phyloP scores from a whole-genome alignment of 208 protist genomes.

The Trypanosoma theileri region DNA sequence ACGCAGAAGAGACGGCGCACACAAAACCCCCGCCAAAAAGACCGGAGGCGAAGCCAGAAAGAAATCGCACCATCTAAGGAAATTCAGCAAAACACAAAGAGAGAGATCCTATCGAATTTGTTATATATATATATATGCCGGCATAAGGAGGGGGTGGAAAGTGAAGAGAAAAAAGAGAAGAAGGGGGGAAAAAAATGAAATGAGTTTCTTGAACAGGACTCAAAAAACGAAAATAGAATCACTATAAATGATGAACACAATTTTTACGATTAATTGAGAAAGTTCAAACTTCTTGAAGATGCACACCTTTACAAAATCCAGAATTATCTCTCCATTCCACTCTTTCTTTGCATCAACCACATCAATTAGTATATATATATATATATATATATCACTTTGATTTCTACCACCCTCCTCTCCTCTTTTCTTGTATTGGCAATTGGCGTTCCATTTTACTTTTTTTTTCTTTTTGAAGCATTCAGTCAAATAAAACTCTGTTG shows the following conservation, averaged over 20 bases:
- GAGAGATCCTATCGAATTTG: not conserved
- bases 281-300: no score
- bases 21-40: slow-evolving; percentile 36
- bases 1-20: slow-evolving; percentile 24
- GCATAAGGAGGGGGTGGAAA: not conserved
- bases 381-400: no score
- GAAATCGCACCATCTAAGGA: slow-evolving; percentile 35
- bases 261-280: slow-evolving; percentile 3
- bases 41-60: slow-evolving; percentile 40
- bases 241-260: slow-evolving; percentile 5
- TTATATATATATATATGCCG: not conserved
- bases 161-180: slow-evolving; percentile 21
- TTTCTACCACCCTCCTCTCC: no score
- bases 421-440: no score
- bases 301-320: no score
- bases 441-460: no score
- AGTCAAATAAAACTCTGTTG: no score
- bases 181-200: slow-evolving; percentile 24
- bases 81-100: not conserved
- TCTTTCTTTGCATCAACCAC: no score
- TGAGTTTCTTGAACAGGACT: not conserved
- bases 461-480: no score
- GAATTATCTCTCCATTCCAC: no score
- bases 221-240: slow-evolving; percentile 19
- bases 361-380: no score